Evolutionary conservation across 2,329 filamentous ascomycete species (phyloP).

Genomic region (Didymella pinodella): DNA sequence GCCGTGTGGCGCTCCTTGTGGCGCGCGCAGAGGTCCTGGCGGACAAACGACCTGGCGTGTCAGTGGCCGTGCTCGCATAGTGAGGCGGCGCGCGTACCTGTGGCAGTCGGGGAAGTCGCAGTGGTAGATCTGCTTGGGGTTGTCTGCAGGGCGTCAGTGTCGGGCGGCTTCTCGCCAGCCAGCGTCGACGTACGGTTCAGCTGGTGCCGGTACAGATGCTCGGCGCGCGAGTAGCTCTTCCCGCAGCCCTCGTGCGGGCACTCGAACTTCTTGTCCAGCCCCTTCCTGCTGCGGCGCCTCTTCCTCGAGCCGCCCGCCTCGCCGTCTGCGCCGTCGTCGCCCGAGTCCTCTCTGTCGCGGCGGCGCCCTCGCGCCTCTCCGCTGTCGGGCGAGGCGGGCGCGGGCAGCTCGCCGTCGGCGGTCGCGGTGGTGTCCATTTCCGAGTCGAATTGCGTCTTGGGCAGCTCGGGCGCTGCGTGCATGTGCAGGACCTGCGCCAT

Average conservation of each 20-base stretch:
- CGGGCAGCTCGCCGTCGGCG: slow-evolving; percentile 40
- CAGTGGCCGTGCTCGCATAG: background rate
- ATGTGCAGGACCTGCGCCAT: slow-evolving; percentile 51
- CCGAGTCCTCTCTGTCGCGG: slow-evolving; percentile 46
- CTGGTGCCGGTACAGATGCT: slow-evolving; percentile 96
- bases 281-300: slow-evolving; percentile 76
- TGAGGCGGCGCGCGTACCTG: slow-evolving; percentile 40
- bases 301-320: slow-evolving; percentile 56
- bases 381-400: slow-evolving; percentile 46
- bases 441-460: slow-evolving; percentile 45
- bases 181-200: slow-evolving; percentile 76
- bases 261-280: slow-evolving; percentile 73
- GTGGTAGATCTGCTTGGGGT: slow-evolving; percentile 91
- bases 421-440: slow-evolving; percentile 46
- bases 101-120: slow-evolving; percentile 93
- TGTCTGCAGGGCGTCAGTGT: slow-evolving; percentile 63
- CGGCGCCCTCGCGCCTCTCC: slow-evolving; percentile 49
- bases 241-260: slow-evolving; percentile 88
- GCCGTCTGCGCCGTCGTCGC: slow-evolving; percentile 37
- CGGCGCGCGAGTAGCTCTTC: slow-evolving; percentile 94
- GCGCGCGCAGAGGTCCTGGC: slow-evolving; percentile 86
- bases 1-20: slow-evolving; percentile 60
- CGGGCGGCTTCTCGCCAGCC: background rate
- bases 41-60: slow-evolving; percentile 75
- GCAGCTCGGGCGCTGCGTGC: slow-evolving; percentile 49